phyloP scores from a whole-genome alignment of 2,329 filamentous ascomycete species.

The Xylaria sp. region DNA sequence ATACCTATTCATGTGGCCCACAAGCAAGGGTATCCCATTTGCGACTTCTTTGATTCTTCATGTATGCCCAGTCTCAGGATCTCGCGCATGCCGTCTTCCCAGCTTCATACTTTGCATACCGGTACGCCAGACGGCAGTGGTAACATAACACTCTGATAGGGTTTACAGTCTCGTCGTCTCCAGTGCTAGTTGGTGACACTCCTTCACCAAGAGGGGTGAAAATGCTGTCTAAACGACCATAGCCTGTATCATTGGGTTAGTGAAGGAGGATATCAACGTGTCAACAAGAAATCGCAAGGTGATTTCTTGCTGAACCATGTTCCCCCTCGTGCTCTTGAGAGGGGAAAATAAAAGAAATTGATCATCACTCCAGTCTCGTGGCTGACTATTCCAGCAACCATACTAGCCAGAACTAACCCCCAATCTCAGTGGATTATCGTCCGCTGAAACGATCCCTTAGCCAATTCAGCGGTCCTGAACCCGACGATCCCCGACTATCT shows the following conservation, averaged over 20 bases:
- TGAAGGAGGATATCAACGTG: background rate
- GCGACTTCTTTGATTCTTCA: too few relatives aligned
- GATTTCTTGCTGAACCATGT: background rate
- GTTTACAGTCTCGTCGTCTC: background rate
- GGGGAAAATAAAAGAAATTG: background rate
- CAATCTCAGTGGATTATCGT: slow-evolving; percentile 19
- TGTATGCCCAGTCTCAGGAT: background rate
- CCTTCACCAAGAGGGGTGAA: background rate
- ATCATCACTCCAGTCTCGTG: background rate
- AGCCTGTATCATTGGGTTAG: background rate
- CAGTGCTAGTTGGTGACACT: background rate
- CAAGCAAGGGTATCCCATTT: background rate
- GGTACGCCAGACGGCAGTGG: slow-evolving; percentile 1
- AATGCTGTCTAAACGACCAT: background rate
- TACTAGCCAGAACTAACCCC: background rate
- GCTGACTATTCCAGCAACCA: background rate
- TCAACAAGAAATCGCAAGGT: background rate
- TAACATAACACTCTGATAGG: slow-evolving; percentile 5
- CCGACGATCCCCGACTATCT: slow-evolving; percentile 33
- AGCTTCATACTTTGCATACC: background rate
- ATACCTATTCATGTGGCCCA: background rate
- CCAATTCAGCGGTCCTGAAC: slow-evolving; percentile 41
- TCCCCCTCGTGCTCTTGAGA: background rate
- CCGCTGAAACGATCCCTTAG: slow-evolving; percentile 38
- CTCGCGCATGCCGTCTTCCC: background rate